Base-by-base conservation (phyloP, 257 asterid genomes). In the Eustoma russellianum region DNA sequence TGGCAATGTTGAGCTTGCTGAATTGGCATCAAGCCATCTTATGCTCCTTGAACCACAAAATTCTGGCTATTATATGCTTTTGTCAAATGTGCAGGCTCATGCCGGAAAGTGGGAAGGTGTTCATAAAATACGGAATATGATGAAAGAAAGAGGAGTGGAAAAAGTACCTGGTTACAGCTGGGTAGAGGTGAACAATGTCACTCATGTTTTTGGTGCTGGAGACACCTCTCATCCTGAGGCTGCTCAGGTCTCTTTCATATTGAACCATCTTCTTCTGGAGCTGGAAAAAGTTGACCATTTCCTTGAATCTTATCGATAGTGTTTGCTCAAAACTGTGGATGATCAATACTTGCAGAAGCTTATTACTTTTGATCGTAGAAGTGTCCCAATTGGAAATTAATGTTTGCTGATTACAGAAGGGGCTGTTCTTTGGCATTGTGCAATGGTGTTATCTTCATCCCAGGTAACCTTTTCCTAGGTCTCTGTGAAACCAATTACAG, bases 161-260 rank as follows among this genome's bases (percentile, higher is more conserved):
- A 91, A 91, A 51, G 17, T 84, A 41, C 79, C 92, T 1, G 98
- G 96, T 50, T 78, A 67, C 18, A 91, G 98, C 64, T 87, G 96
- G 96, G 77, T 81, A 53, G 88, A 87, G 71, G 74, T 80, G 43
- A 68, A 87, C 57, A 79, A 72, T 56, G 61, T 43, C 19, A 78
- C 73, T 33, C 92, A 91, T 69, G 72, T 75, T 72, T 87, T 91
- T 75, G 78, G 59, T 13, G 94, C 96, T 69, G 83, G 89, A 18
- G 98, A 84, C 64, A 66, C 74, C 50, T 60, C 53, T 70, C 98
- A 91, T 62, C 95, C 85, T 0, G 60, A 65, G 66, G 70, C 87
- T 52, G 63, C 61, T 66, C 69, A 72, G 52, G 84, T 91, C 38
- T 80, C 84, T 73, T 33, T 52, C 19, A 4, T 75, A 62, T 61